These are phyloP conservation scores for Sarocladium kiliense DNA, from an alignment of 2,329 filamentous ascomycete genomes.

Conservation along the genomic window DNA sequence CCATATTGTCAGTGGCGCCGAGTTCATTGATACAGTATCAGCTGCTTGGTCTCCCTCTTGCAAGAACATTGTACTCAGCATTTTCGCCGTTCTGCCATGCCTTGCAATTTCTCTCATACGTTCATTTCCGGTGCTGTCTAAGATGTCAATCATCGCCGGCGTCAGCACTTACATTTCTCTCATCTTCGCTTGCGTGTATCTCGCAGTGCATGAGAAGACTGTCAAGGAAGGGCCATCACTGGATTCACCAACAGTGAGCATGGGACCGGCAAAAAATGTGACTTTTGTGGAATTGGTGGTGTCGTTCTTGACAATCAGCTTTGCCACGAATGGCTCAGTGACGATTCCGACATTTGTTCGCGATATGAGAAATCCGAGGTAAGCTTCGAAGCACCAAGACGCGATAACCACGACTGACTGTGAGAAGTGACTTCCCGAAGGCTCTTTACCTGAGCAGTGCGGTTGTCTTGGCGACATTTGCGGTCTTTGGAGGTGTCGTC, in stretches of 20 bases:
- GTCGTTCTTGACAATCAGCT: conserved; percentile 8
- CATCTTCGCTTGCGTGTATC: background rate
- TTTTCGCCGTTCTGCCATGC: background rate
- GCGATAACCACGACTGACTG: too few species aligned
- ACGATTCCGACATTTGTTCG: conserved; percentile 11
- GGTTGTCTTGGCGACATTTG: conserved; percentile 4
- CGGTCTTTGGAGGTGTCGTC: conserved; percentile 7
- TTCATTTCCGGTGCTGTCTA: background rate
- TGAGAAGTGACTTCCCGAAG: conserved; percentile 11
- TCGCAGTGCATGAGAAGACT: background rate
- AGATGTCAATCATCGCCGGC: background rate
- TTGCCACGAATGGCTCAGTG: conserved; percentile 9
- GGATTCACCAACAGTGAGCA: background rate
- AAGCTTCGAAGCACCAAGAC: background rate
- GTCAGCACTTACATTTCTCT: background rate
- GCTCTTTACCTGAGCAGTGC: conserved; percentile 8
- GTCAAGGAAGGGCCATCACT: background rate
- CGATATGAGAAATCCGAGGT: conserved; percentile 11
- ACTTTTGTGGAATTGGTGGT: conserved; percentile 4
- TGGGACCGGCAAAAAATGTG: background rate
- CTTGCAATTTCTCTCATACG: conserved; percentile 1
- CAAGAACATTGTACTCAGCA: conserved; percentile 3
- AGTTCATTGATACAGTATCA: conserved; percentile 4
- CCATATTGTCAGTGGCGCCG: conserved; percentile 2
- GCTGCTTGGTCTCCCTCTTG: background rate